phyloP scores from a whole-genome alignment of 2,329 filamentous ascomycete species.

The Fusarium buxicola region DNA sequence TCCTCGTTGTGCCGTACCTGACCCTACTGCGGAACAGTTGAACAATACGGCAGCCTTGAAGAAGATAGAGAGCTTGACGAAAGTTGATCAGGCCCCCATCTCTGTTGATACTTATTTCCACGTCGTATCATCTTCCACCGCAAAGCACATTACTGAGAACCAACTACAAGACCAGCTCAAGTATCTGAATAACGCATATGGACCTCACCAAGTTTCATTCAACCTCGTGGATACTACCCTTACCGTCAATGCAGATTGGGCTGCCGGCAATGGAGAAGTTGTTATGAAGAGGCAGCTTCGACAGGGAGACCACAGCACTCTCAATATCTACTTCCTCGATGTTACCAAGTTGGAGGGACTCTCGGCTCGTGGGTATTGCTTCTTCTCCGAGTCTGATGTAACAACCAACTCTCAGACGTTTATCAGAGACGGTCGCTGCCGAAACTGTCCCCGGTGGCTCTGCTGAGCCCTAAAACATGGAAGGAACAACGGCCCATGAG shows the following conservation, averaged over 20 bases:
- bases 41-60: conserved; percentile 11
- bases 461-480: conserved; percentile 48
- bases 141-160: conserved; percentile 36
- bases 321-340: conserved; percentile 52
- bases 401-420: conserved; percentile 40
- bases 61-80: conserved; percentile 20
- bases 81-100: conserved; percentile 20
- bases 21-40: conserved; percentile 28
- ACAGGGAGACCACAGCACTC: conserved; percentile 56
- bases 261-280: conserved; percentile 53
- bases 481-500: conserved; percentile 50
- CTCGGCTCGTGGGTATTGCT: conserved; percentile 56
- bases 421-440: conserved; percentile 52
- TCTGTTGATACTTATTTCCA: conserved; percentile 42
- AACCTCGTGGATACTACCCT: conserved; percentile 56
- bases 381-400: conserved; percentile 52
- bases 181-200: conserved; percentile 59
- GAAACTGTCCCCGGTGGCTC: conserved; percentile 54
- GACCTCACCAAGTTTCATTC: conserved; percentile 58
- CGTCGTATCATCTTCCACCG: conserved; percentile 38
- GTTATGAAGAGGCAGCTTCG: conserved; percentile 60
- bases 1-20: conserved; percentile 25
- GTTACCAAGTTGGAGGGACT: conserved; percentile 27
- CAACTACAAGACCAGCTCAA: conserved; percentile 52
- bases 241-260: conserved; percentile 62